Evolutionary conservation across 768 basidiomycete genomes (phyloP), one percentile per base, ranked within the genome.

Genomic region (Leccinum boreale): DNA sequence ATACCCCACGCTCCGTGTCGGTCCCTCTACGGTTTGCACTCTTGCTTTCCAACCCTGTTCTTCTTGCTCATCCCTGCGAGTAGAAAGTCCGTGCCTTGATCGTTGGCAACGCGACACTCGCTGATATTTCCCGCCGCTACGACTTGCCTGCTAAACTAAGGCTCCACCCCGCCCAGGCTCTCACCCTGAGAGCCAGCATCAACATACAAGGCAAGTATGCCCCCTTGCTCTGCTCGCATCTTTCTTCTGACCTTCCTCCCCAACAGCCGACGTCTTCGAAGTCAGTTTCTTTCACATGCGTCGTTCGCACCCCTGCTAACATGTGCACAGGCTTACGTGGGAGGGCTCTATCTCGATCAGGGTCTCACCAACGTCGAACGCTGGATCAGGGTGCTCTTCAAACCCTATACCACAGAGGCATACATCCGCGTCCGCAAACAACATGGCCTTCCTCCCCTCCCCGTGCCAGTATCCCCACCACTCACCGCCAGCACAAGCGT

Each of bases 71-170:
- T 19, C n/a, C 21, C 12, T 4, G 9, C 19, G 12, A 42, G 10
- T 62, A 92, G 90, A 92, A 92, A 89, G 83, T 92, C 52, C 78
- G 89, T 28, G 82, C 87, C 8, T 74, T 89, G 62, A 78, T 92
- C 14, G 90, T 92, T 15, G 86, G 85, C 10, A 92, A 92, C 64
- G 64, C 78, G 21, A 90, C 85, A 1, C 78, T 92, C 19, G 89
- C 90, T 0, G 79, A 81, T 12, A 85, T 92, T 57, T 86, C 90
- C 3, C 70, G 83, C 55, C 78, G 74, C 56, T 92, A 92, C 68
- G 79, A 73, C 53, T 77, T 92, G 53, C 85, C 83, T 3, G 82
- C 85, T 26, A 73, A 71, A 24, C 77, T 92, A 58, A 81, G 78
- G 33, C 75, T 88, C 33, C 89, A 92, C 64, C 81, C 80, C 1